These are phyloP conservation scores for Brachypodium distachyon DNA, from an alignment of 202 grass and related monocot species.

Conservation along the genomic window DNA sequence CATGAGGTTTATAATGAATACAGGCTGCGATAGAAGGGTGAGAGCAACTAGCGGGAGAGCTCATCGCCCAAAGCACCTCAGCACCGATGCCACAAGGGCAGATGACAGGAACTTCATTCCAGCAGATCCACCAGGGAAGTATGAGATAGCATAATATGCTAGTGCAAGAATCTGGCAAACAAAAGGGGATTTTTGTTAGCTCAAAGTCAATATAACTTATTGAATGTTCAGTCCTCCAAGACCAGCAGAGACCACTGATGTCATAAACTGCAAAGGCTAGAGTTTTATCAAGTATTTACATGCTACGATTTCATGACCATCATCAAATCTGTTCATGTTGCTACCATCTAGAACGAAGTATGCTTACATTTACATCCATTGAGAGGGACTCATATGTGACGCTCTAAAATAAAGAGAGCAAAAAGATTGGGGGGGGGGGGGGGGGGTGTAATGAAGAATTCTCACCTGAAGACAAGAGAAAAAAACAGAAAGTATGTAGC, in stretches of 20 bases:
- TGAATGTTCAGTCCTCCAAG: neutral
- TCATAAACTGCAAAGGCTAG: neutral
- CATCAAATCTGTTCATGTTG: neutral
- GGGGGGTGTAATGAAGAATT: neutral
- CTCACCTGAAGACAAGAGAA: conserved; percentile 90
- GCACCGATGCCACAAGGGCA: conserved; percentile 50
- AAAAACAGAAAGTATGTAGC: conserved; percentile 93
- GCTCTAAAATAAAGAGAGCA: neutral
- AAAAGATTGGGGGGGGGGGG: neutral
- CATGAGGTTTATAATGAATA: neutral
- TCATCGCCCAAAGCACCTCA: conserved; percentile 86
- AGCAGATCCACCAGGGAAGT: conserved; percentile 94
- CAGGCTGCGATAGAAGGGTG: neutral
- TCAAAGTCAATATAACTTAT: neutral
- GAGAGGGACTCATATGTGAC: neutral
- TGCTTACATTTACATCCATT: too few species aligned
- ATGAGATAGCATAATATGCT: conserved; percentile 91
- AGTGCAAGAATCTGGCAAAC: conserved; percentile 75
- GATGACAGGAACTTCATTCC: conserved; percentile 91
- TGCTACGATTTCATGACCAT: neutral
- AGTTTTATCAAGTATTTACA: conserved; percentile 1
- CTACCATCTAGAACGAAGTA: neutral
- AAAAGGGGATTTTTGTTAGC: conserved; percentile 12
- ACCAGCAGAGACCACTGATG: neutral
- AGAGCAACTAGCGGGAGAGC: conserved; percentile 15